phyloP scores from a whole-genome alignment of 2,329 filamentous ascomycete species.

The Thielaviopsis populi region DNA sequence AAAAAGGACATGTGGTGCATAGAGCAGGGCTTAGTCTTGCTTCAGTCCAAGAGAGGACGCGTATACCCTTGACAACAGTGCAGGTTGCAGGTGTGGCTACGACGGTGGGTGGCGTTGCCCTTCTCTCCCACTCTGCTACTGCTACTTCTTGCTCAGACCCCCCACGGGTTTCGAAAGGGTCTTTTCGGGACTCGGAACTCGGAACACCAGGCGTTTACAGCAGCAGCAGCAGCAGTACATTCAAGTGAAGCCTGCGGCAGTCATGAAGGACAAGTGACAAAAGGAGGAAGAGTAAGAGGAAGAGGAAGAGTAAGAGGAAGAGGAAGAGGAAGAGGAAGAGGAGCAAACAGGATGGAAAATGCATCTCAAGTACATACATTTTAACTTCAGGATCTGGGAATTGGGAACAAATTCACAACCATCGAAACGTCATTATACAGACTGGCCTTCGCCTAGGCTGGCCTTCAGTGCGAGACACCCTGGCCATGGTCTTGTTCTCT shows the following conservation, averaged over 20 bases:
- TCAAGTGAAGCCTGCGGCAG: background rate
- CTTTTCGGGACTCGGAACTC: background rate
- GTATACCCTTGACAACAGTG: background rate
- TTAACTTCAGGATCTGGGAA: background rate
- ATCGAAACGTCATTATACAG: background rate
- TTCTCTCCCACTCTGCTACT: background rate
- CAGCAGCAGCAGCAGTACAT: background rate
- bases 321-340: background rate
- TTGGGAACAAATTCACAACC: background rate
- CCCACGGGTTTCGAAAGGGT: background rate
- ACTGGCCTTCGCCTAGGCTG: background rate
- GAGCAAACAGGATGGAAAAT: background rate
- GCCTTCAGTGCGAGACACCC: background rate
- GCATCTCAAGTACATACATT: background rate
- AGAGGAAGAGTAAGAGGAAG: background rate
- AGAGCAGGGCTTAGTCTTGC: background rate
- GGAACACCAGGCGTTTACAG: too few relatives aligned
- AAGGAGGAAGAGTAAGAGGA: background rate
- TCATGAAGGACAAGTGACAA: too few relatives aligned
- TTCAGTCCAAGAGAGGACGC: conserved; percentile 1
- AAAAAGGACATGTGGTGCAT: background rate
- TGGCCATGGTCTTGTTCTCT: background rate
- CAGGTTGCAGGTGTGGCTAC: background rate
- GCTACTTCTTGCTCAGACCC: background rate
- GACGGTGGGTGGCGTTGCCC: background rate